A percentile compares a stretch with the other conserved stretches of the same genome.
phyloP scores from a whole-genome alignment of 495 filamentous ascomycete species.

The Pyronema omphalodes region DNA sequence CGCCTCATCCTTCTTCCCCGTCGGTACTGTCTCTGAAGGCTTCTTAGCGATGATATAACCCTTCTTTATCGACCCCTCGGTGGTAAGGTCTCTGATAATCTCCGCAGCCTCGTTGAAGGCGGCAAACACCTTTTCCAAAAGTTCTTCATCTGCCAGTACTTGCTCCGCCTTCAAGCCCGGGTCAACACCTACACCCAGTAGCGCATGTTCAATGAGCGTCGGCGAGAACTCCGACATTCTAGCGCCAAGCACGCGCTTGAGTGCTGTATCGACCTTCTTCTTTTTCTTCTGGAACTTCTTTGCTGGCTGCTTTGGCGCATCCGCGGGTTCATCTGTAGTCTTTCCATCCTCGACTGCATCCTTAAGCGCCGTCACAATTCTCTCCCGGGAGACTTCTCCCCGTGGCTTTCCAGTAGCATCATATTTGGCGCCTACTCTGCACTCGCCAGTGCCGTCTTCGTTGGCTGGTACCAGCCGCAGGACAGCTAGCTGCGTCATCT shows the following conservation, averaged over 20 bases:
- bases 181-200: constrained; percentile 50
- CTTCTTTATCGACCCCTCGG: constrained; percentile 29
- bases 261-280: constrained; percentile 51
- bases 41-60: constrained; percentile 84
- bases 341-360: constrained; percentile 41
- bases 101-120: constrained; percentile 49
- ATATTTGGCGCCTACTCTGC: constrained; percentile 56
- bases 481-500: constrained; percentile 58
- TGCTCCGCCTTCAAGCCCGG: constrained; percentile 42
- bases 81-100: constrained; percentile 40
- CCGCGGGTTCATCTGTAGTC: constrained; percentile 26
- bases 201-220: constrained; percentile 67
- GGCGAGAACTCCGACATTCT: constrained; percentile 77
- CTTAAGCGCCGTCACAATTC: constrained; percentile 49
- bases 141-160: constrained; percentile 44
- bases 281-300: constrained; percentile 37
- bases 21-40: constrained; percentile 6
- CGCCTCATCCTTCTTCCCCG: not conserved
- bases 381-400: constrained; percentile 49
- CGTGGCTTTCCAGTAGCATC: constrained; percentile 64
- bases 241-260: constrained; percentile 61
- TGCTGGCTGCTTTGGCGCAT: not conserved
- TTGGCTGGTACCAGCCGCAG: constrained; percentile 57
- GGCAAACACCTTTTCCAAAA: constrained; percentile 43
- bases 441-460: constrained; percentile 57